Conservation (phyloP, 2,329 filamentous ascomycete species). For the Chrysoporthe puriensis region DNA sequence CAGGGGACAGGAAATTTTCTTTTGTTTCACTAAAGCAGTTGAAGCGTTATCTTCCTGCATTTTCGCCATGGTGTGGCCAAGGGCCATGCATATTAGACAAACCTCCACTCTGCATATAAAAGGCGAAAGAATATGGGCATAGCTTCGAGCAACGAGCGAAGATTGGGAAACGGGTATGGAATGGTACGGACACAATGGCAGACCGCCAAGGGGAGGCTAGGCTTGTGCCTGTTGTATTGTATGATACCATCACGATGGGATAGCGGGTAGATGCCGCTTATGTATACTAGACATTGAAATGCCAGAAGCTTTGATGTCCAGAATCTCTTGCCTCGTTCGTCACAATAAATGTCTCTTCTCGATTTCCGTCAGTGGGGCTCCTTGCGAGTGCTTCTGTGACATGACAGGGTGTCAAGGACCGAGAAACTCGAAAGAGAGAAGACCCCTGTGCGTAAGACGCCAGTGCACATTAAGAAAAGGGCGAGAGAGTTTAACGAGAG, state of each 20-base stretch:
- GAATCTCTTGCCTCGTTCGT: not conserved
- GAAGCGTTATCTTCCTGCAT: constrained; percentile 26
- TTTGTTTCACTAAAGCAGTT: constrained; percentile 31
- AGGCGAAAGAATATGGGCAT: constrained; percentile 31
- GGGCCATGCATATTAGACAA: constrained; percentile 45
- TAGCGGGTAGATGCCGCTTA: not conserved
- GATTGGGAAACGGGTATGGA: not conserved
- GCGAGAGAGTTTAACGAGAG: too few species aligned
- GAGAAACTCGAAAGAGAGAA: too few species aligned
- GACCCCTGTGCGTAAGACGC: too few species aligned
- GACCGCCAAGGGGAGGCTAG: not conserved
- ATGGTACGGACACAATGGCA: not conserved
- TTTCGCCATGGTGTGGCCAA: constrained; percentile 24
- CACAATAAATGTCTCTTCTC: not conserved
- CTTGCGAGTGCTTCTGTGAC: too few species aligned
- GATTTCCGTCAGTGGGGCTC: too few species aligned
- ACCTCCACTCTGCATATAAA: constrained; percentile 54
- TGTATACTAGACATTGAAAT: constrained; percentile 9
- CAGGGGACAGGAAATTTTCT: constrained; percentile 14
- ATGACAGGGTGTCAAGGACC: too few species aligned
- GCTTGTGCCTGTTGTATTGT: not conserved
- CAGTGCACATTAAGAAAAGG: too few species aligned
- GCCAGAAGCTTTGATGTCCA: constrained; percentile 7
- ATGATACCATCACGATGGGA: constrained; percentile 7
- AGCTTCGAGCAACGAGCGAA: constrained; percentile 16